Evolutionary conservation across 2,329 filamentous ascomycete genomes (phyloP), one percentile per base, ranked within the genome.

Genomic region (Trichothecium sympodiale): DNA sequence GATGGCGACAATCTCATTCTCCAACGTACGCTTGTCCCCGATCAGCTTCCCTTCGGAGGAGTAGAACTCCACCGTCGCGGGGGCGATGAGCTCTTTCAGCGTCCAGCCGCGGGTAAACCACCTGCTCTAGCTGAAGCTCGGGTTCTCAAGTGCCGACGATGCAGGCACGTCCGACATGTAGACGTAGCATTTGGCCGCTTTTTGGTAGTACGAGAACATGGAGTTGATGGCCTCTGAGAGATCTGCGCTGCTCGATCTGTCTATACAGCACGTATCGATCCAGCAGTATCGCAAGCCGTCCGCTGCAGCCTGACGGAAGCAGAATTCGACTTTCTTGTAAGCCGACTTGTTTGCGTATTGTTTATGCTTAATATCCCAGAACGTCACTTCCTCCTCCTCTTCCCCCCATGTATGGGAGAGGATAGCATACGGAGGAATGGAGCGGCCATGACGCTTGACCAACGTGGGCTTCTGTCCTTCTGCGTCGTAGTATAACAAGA

Each of bases 381-480:
- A 42, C 8, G 38, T 40, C 1, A 53, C 43, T 33, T 54, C 51
- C 8, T 47, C 42, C 34, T 54, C 51, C 8, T 47, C 42, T 3
- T 38, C 32, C 5, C 41, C 45, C 50, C 54, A 55, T 3, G 47
- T 53, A 31, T 55, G 52, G 8, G 52, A 55, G 2, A 57, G 43
- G 14, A 56, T 54, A 3, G 44, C 50, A 30, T 55, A 57, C 10
- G 20, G 20, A 6, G 20, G 20, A 10, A 25, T 25, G 20, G 6
- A 6, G 20, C 20, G 20, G 20, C 20, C 20, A 10, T 6, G 10
- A 10, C 20, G 20, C 20, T 25, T 25, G 20, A 25, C 10, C 20
- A 25, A 10, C 20, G 20, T 25, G 20, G 20, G 20, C 20, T 10
- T 6, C 20, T 25, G 6, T 10, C 20, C 6, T 10, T 25, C 20